Evolutionary conservation across 2,329 filamentous ascomycete species (phyloP).

Genomic region (Fusarium odoratissimum): DNA sequence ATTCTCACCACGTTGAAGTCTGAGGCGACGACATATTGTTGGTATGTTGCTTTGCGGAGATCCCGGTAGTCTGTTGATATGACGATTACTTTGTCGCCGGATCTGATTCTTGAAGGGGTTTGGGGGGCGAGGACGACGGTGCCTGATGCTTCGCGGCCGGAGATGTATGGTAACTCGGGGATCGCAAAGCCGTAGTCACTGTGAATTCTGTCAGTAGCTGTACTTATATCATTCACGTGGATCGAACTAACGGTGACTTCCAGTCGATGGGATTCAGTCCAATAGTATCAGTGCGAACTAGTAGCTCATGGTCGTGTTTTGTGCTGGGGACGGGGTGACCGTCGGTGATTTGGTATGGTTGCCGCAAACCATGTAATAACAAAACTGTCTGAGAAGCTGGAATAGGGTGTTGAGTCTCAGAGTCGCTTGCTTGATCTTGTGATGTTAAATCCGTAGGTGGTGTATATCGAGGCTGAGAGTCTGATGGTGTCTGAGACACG

Average conservation of each 20-base stretch:
- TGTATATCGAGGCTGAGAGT: conserved; percentile 14
- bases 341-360: conserved; percentile 60
- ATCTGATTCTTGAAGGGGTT: conserved; percentile 59
- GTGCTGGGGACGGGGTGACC: conserved; percentile 58
- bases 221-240: rapidly evolving
- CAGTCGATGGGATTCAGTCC: conserved; percentile 83
- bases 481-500: neutral
- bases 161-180: conserved; percentile 74
- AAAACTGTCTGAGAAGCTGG: conserved; percentile 58
- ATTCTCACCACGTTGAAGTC: conserved; percentile 74
- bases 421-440: conserved; percentile 14
- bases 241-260: conserved; percentile 68
- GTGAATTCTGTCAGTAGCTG: conserved; percentile 40
- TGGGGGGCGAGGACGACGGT: conserved; percentile 62
- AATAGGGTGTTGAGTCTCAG: conserved; percentile 2
- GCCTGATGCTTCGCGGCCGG: conserved; percentile 77
- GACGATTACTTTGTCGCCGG: conserved; percentile 70
- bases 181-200: conserved; percentile 79
- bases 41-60: conserved; percentile 76
- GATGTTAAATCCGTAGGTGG: neutral
- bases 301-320: conserved; percentile 59
- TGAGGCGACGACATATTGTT: conserved; percentile 74
- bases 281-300: conserved; percentile 73
- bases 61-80: conserved; percentile 82
- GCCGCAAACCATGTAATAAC: conserved; percentile 60